Base-by-base conservation (phyloP, 2,329 filamentous ascomycete genomes). In the Xylariales sp. region DNA sequence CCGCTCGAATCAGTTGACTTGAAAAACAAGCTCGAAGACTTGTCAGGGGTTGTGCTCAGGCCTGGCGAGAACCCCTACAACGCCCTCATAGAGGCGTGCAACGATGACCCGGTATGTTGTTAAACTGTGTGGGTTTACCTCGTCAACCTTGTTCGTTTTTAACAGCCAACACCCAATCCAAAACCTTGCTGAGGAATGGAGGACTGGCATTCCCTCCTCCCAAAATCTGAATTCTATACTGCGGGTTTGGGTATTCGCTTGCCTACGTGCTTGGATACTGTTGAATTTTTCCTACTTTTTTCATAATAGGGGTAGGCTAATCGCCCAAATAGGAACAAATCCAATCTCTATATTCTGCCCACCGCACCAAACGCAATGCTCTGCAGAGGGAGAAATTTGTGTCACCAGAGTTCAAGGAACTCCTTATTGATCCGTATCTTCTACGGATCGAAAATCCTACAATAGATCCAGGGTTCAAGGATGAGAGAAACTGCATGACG, bases 401-500 rank as follows among this genome's bases (percentile, higher is more conserved):
- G 4, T 72, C 81, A 2, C 45, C 70, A 0, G 72, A 77, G 21
- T 95, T 91, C 49, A 55, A 69, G 2, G 84, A 84, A 40, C 76
- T 94, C 51, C 77, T 78, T 33, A 73, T 91, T 36, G 91, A 97
- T 54, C 78, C 82, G 2, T 81, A 88, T 39, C 72, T 96, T 1
- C 66, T 81, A 34, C 81, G 82, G 39, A 65, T 95, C 21, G 75
- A 83, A 48, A 72, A 82, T 29, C 74, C 75, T 1, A 61, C 72
- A 1, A 63, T 83, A 24, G 74, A 87, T 45, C 82, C 81, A 1
- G 78, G 77, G 1, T 95, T 85, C 56, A 59, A 70, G 36, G 91
- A 97, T 56, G 76, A 78, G 29, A 72, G 91, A 28, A 74, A 95
- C 53, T 94, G 90, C 56, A 70, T 96, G 10, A 86, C 89, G 1